Evolutionary conservation across 1,284 basidiomycete genomes (phyloP).

Genomic region (Boletus semigastroideus): DNA sequence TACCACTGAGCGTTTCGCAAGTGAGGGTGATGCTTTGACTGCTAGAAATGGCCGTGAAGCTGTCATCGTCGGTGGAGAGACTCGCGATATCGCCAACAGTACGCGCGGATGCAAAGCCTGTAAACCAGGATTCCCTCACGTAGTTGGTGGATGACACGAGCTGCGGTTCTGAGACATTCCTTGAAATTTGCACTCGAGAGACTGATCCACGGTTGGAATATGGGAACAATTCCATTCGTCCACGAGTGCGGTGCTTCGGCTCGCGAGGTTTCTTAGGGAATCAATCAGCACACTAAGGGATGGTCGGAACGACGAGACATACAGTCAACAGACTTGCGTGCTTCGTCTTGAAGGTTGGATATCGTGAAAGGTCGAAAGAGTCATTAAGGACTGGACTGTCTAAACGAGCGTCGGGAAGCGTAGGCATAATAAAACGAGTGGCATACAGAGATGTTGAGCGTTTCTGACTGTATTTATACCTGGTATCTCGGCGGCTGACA

Average conservation of each 20-base stretch:
- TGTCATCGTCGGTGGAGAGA: slow-evolving; percentile 5
- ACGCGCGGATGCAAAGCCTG: slow-evolving; percentile 7
- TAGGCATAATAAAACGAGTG: not conserved
- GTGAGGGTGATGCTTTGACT: not conserved
- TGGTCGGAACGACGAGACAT: not conserved
- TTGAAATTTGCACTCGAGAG: slow-evolving; percentile 3
- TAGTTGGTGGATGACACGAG: slow-evolving; percentile 18
- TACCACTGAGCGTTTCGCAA: not conserved
- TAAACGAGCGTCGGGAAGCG: slow-evolving; percentile 24
- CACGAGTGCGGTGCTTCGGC: not conserved
- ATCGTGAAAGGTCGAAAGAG: slow-evolving; percentile 23
- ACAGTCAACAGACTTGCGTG: slow-evolving; percentile 3
- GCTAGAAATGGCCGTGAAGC: not conserved
- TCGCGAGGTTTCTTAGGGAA: not conserved
- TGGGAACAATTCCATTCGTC: slow-evolving; percentile 1
- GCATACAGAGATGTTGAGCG: not conserved
- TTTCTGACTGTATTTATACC: not conserved
- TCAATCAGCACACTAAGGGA: not conserved
- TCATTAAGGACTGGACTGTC: slow-evolving; percentile 22
- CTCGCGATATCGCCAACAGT: slow-evolving; percentile 16
- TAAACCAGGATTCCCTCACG: slow-evolving; percentile 20
- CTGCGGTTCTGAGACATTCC: slow-evolving; percentile 27
- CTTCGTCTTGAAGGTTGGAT: slow-evolving; percentile 11
- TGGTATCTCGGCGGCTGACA: slow-evolving; percentile 9
- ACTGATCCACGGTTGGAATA: slow-evolving; percentile 1